These are phyloP conservation scores for Pestalotiopsis sp. DNA, from an alignment of 2,329 filamentous ascomycete genomes.

Conservation along the genomic window DNA sequence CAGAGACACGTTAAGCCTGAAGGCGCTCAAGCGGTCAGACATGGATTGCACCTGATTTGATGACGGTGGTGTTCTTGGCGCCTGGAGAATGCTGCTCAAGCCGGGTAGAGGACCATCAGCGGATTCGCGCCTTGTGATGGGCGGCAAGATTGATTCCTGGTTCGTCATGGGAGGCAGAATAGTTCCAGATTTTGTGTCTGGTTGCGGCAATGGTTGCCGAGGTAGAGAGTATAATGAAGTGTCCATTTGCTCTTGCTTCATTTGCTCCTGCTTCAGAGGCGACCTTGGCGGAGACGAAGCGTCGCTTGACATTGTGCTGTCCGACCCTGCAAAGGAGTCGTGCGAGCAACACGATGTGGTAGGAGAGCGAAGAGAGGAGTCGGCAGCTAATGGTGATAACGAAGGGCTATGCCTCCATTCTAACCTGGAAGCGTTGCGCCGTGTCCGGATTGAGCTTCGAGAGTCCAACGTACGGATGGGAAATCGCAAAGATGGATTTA, in stretches of 20 bases:
- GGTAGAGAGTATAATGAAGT: not conserved
- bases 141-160: not conserved
- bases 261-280: slow-evolving; percentile 16
- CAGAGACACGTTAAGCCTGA: not conserved
- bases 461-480: not conserved
- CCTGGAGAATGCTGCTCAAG: slow-evolving; percentile 2
- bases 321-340: slow-evolving; percentile 15
- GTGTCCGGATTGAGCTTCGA: not conserved
- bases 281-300: slow-evolving; percentile 21
- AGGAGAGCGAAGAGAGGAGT: slow-evolving; percentile 17
- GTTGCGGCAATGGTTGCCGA: not conserved
- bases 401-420: slow-evolving; percentile 5
- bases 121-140: not conserved
- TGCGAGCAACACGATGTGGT: slow-evolving; percentile 19
- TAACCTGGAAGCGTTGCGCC: not conserved
- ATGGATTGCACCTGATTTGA: not conserved
- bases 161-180: not conserved
- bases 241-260: slow-evolving; percentile 11
- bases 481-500: not conserved
- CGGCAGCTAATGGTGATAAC: not conserved
- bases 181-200: not conserved
- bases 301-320: slow-evolving; percentile 16
- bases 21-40: not conserved
- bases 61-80: not conserved
- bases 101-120: not conserved